Evolutionary conservation across 2,329 filamentous ascomycete genomes (phyloP), one percentile per base, ranked within the genome.

Genomic region (Chaetomiaceae sp.): DNA sequence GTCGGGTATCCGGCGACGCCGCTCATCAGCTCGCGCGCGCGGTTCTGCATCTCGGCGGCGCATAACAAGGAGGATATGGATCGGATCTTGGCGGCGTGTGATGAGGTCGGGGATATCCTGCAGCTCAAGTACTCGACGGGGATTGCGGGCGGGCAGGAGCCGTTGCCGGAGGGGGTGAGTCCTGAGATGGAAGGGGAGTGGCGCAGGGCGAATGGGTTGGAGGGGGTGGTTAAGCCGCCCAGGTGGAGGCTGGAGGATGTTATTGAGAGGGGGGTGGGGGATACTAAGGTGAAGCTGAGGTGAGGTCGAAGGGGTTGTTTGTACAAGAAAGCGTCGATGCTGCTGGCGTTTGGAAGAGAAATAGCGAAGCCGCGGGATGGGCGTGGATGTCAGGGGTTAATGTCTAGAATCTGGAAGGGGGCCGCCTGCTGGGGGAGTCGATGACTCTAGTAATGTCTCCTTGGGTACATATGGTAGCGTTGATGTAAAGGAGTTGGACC

Each of bases 1-100:
- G 94, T 99, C 57, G 94, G 92, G 48, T 99, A 99, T 69, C 94
- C 94, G 6, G 94, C 92, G 8, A 99, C 94, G 2, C 94, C 94
- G 1, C 81, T 99, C 42, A 95, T 97, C 63, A 95, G 89, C 58
- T 96, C 92, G 19, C 88, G 94, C 59, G 94, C 90, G 47, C 88
- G 94, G 44, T 96, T 99, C 82, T 99, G 94, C 69, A 84, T 99
- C 49, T 96, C 91, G 3, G 85, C 94, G 2, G 90, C 94, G 1
- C 94, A 99, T 76, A 99, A 95, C 72, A 99, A 99, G 77, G 94
- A 99, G 47, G 94, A 99, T 69, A 81, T 99, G 64, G 94, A 99
- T 70, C 85, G 92, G 45, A 75, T 99, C 55, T 76, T 99, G 47
- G 79, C 83, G 4, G 94, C 94, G 15, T 97, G 92, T 65, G 90